These are phyloP conservation scores for Talaromyces marneffei DNA, from an alignment of 2,329 filamentous ascomycete genomes.

Conservation along the genomic window DNA sequence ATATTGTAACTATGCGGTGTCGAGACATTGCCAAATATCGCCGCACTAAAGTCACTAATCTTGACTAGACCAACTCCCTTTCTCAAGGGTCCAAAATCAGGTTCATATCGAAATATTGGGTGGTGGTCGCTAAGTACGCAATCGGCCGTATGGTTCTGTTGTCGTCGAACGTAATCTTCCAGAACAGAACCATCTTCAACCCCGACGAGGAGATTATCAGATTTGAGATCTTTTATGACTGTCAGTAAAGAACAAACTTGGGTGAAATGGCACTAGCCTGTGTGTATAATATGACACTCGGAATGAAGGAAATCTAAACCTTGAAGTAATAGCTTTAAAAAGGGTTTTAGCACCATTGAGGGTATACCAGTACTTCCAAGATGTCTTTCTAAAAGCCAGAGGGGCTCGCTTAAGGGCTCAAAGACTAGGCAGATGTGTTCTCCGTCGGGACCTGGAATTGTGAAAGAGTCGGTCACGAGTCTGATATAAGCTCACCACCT, in stretches of 20 bases:
- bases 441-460: conserved; percentile 20
- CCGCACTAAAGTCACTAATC: conserved; percentile 28
- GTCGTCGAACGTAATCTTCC: conserved; percentile 19
- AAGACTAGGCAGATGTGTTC: conserved; percentile 34
- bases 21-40: conserved; percentile 23
- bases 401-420: conserved; percentile 33
- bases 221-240: conserved; percentile 30
- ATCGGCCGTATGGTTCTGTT: conserved; percentile 18
- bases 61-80: not conserved
- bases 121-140: conserved; percentile 21
- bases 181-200: conserved; percentile 23
- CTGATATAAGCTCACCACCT: conserved; percentile 20
- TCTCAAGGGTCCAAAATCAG: conserved; percentile 22
- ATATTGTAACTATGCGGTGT: conserved; percentile 37
- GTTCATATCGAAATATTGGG: conserved; percentile 24
- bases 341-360: conserved; percentile 23
- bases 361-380: conserved; percentile 18
- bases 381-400: conserved; percentile 26
- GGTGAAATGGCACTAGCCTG: conserved; percentile 22
- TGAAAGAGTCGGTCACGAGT: conserved; percentile 26
- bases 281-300: conserved; percentile 37
- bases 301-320: conserved; percentile 39
- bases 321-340: conserved; percentile 30
- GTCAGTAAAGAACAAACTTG: conserved; percentile 9
- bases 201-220: conserved; percentile 27